Evolutionary conservation across 2,329 filamentous ascomycete genomes (phyloP), one percentile per base, ranked within the genome.

Genomic region (Chaetomium sp.): DNA sequence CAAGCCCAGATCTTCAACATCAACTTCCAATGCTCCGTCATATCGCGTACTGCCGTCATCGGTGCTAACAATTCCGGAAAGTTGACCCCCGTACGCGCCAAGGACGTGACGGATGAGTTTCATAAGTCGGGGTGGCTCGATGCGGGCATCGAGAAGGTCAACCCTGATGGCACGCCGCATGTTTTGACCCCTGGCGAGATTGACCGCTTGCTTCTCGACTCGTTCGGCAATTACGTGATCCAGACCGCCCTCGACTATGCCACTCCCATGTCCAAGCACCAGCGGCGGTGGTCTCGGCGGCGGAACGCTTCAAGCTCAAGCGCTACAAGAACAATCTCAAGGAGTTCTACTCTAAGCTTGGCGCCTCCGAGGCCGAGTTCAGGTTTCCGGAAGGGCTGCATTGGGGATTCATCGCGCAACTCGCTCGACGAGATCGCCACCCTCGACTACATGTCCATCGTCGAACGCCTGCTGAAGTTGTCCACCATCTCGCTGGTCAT

Each of bases 61-160:
- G 95, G 95, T 77, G 94, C 95, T 83, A 99, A 99, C 86, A 95
- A 95, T 92, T 95, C 95, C 76, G 95, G 95, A 80, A 99, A 99
- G 86, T 98, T 94, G 53, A 99, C 95, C 63, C 87, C n/a, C n/a
- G n/a, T n/a, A n/a, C n/a, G n/a, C n/a, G n/a, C n/a, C n/a, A n/a
- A n/a, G n/a, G n/a, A n/a, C n/a, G n/a, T n/a, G n/a, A n/a, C n/a
- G n/a, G n/a, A n/a, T n/a, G n/a, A n/a, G n/a, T n/a, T n/a, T n/a
- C n/a, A n/a, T n/a, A n/a, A n/a, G n/a, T n/a, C n/a, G n/a, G n/a
- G n/a, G n/a, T n/a, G n/a, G n/a, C n/a, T n/a, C n/a, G n/a, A n/a
- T n/a, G n/a, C n/a, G n/a, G n/a, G n/a, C n/a, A n/a, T n/a, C n/a
- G n/a, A n/a, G n/a, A n/a, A n/a, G n/a, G n/a, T n/a, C n/a, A n/a